phyloP scores from a whole-genome alignment of 495 filamentous ascomycete species.

The Penicillium riverlandense region DNA sequence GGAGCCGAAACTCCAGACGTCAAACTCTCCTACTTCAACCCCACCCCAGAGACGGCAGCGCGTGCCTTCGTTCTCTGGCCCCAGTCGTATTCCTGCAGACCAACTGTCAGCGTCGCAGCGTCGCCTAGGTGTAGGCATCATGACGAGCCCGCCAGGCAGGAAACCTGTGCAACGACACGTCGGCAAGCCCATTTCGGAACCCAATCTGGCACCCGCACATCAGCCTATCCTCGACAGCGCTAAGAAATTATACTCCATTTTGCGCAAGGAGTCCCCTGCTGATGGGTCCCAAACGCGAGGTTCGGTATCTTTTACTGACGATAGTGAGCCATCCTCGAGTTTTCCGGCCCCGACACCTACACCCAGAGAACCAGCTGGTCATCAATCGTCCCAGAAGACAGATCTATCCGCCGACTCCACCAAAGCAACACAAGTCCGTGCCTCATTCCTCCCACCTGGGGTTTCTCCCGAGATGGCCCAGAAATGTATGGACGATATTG shows the following conservation, averaged over 20 bases:
- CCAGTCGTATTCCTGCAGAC: constrained; percentile 5
- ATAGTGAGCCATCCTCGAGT: constrained; percentile 5
- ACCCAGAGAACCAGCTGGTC: no score
- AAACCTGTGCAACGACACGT: not conserved
- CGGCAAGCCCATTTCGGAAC: no score
- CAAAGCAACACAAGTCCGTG: no score
- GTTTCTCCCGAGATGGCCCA: no score
- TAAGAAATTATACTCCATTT: constrained; percentile 13
- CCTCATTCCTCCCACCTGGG: no score
- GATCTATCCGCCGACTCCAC: no score
- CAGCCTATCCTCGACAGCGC: constrained; percentile 5
- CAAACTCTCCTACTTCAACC: not conserved
- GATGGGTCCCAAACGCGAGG: constrained; percentile 9
- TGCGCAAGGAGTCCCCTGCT: constrained; percentile 16
- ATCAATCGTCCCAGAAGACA: no score
- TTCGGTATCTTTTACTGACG: constrained; percentile 22
- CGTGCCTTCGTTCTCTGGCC: constrained; percentile 18
- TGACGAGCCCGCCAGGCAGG: constrained; percentile 18
- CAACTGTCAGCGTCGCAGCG: not conserved
- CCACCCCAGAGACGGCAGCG: constrained; percentile 6
- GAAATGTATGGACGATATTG: no score
- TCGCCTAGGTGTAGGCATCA: constrained; percentile 26
- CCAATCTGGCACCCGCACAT: not conserved
- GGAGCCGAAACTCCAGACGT: constrained; percentile 16
- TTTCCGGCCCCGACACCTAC: no score